phyloP scores from a whole-genome alignment of 164 flowering plant genomes.

The Macadamia tetraphylla region DNA sequence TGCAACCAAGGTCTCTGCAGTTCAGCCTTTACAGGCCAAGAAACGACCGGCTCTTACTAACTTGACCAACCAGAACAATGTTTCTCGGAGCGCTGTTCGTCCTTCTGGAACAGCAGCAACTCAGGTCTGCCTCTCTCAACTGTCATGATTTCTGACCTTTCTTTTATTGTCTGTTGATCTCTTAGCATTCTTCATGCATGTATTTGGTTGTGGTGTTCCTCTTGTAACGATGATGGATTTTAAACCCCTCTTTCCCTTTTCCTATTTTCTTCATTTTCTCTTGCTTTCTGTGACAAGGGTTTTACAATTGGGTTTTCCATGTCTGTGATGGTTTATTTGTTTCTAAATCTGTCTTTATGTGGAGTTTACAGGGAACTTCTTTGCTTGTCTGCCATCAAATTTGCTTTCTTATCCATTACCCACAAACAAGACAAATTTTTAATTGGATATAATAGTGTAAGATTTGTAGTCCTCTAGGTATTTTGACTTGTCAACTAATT shows the following conservation, averaged over 20 bases:
- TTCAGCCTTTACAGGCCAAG: constrained; percentile 22
- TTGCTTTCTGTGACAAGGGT: not conserved
- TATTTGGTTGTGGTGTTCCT: too few relatives aligned
- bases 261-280: not conserved
- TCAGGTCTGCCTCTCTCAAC: constrained; percentile 8
- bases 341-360: too few relatives aligned
- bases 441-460: too few relatives aligned
- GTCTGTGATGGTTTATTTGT: too few relatives aligned
- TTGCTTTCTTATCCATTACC: too few relatives aligned
- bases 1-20: constrained; percentile 6
- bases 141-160: not conserved
- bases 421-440: too few relatives aligned
- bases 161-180: not conserved
- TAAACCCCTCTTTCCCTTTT: not conserved
- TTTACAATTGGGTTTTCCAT: too few relatives aligned
- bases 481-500: not conserved
- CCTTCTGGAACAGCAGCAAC: constrained; percentile 5
- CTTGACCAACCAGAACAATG: constrained; percentile 21
- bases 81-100: constrained; percentile 5
- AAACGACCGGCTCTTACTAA: constrained; percentile 28
- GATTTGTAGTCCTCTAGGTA: too few relatives aligned
- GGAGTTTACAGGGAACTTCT: not conserved
- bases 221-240: not conserved
- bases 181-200: too few relatives aligned
- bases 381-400: too few relatives aligned